Evolutionary conservation across 192 early-diverging fungal genomes (phyloP), one percentile per base, ranked within the genome.

Genomic region (Chytriomyces sp.): DNA sequence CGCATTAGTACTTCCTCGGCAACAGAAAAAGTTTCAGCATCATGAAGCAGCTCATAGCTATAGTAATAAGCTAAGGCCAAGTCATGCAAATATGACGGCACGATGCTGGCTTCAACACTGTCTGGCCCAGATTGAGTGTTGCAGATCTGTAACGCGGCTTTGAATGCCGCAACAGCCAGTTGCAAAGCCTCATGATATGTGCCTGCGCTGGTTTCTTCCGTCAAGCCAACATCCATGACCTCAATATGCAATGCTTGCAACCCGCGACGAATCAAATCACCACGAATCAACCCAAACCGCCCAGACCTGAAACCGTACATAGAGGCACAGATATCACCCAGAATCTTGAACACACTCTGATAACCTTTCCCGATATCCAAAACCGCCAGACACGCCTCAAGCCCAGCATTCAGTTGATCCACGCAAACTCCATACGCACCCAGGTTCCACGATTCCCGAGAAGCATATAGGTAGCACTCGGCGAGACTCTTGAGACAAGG

Each of bases 271-370:
- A 19, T n/a, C n/a, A n/a, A n/a, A n/a, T n/a, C n/a, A n/a, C n/a
- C n/a, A n/a, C n/a, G n/a, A n/a, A n/a, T n/a, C n/a, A 6, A 2
- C 2, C 8, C 31, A 38, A 54, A 6, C 12, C 55, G 65, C 33
- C 30, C 5, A 5, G 14, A 39, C 3, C 56, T 8, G 28, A 22
- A 70, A 33, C 37, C 39, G 40, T 70, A 59, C 31, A 71, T 62
- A 0, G 73, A 30, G 22, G 80, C 52, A 49, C 75, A 75, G 1
- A 57, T 52, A 65, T 83, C 81, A n/a, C 75, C 78, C 34, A 78
- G 52, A n/a, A 80, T 53, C 59, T 80, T 83, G 63, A 66, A 69
- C 22, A 80, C 34, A 12, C 69, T 67, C 58, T 75, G 73, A 14
- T 34, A 32, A 33, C 53, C 22, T 33, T 69, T 36, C 49, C 28